Base-by-base conservation (phyloP, 495 filamentous ascomycete species). In the Amniculicola lignicola region DNA sequence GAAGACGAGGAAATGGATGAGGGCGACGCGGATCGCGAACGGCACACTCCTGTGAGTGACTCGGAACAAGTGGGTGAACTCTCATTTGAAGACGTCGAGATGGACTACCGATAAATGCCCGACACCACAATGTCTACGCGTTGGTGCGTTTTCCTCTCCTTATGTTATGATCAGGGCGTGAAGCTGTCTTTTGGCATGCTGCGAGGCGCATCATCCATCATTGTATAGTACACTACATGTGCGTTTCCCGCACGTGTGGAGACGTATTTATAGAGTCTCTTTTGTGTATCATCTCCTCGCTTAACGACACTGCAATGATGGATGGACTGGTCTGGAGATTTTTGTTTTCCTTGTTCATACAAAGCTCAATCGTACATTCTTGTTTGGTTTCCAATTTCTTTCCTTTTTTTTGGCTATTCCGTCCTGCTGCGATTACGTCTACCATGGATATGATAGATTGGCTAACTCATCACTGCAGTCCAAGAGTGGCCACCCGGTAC, bases 1-100 rank as follows among this genome's bases (percentile, higher is more conserved):
- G 93, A 97, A 51, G 93, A 98, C 58, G 93, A 96, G 62, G 93
- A 98, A 57, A 84, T 88, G 80, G 87, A 90, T 47, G 90, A 91
- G 43, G 88, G 86, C 52, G 90, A 93, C 54, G 81, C 82, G 12
- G 40, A 43, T 46, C 39, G 28, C 15, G 51, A 57, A 41, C 44
- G 62, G 36, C 54, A 46, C 36, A 50, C 57, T 52, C 59, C 62
- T 24, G 56, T 68, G 45, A 61, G 60, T 22, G 78, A 80, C 50
- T 68, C 74, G 57, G 83, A 87, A 69, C 79, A 84, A 78, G 83
- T 86, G 75, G 80, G 83, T 84, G 75, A 77, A 66, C 65, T 74
- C 72, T 73, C 76, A 63, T 78, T 79, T 73, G 75, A 72, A 63
- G 76, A 82, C 67, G 69, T 82, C 57, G 74, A 75, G 56, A 80